Base-by-base conservation (phyloP, 2,329 filamentous ascomycete species). In the Ascochyta clinopodiicola region DNA sequence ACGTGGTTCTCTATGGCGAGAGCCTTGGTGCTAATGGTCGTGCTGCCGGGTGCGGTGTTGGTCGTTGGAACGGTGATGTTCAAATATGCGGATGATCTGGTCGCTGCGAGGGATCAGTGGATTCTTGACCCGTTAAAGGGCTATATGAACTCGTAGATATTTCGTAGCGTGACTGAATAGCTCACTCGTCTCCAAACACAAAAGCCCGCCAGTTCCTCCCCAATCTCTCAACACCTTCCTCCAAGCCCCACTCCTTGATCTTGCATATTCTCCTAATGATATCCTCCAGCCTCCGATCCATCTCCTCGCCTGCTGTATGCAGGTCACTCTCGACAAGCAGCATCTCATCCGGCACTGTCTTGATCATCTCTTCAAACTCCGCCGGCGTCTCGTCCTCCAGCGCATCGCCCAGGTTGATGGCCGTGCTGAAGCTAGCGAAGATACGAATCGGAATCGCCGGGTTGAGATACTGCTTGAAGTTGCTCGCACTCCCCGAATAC, bases 321-420 rank as follows among this genome's bases (percentile, higher is more conserved):
- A 97, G 73, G 75, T 99, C 95, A 71, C 92, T 98, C 76, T 99
- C 95, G 2, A 96, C 82, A 19, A 99, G 81, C 12, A 99, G 79
- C 48, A 87, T 83, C 63, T 94, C 85, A 61, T 92, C 89, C 0
- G 95, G 94, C 3, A 96, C 81, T 2, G 84, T 83, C 56, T 83
- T 84, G 43, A 98, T 82, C 19, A 88, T 84, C 19, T 92, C 86
- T 22, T 85, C 82, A 4, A 85, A 85, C 51, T 87, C 84, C 59
- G 71, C 68, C 75, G 78, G 69, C 67, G 73, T 60, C 77, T 80
- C 70, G 67, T 80, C 64, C 64, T 72, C 75, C 17, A 84, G 79
- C 29, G 60, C 62, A 50, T 73, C 67, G 2, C 83, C 82, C 66
- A 93, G 84, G 70, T 98, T 99, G 66, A 99, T 89, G 6, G 86